A percentile compares a stretch with the other conserved stretches of the same genome.
These are phyloP conservation scores for Phytophthora idaei DNA, from an alignment of 352 stramenopile genomes.

Conservation along the genomic window DNA sequence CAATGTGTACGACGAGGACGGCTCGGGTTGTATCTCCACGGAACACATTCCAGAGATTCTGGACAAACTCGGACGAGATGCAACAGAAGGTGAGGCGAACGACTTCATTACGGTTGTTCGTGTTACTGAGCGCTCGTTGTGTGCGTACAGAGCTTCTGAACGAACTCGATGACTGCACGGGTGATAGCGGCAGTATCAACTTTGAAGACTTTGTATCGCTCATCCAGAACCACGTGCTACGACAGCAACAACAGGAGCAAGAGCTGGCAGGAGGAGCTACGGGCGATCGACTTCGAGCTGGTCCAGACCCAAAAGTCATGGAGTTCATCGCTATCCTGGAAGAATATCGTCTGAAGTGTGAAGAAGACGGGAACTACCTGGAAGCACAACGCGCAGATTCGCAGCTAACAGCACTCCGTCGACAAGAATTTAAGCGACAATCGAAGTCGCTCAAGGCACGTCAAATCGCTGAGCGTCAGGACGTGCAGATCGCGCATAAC, in stretches of 20 bases:
- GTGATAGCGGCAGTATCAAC: constrained; percentile 55
- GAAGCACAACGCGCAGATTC: constrained; percentile 90
- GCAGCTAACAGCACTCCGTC: constrained; percentile 87
- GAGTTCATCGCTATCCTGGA: constrained; percentile 95
- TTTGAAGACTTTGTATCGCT: constrained; percentile 77
- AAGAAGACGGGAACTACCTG: constrained; percentile 94
- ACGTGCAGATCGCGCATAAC: constrained; percentile 95
- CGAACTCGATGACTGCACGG: constrained; percentile 63
- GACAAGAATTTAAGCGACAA: constrained; percentile 93
- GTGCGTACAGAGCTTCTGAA: constrained; percentile 60
- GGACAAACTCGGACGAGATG: constrained; percentile 71
- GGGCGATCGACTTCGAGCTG: constrained; percentile 54
- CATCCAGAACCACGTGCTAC: constrained; percentile 44
- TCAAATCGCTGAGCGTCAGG: constrained; percentile 91
- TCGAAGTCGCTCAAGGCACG: constrained; percentile 91
- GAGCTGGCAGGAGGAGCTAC: constrained; percentile 39
- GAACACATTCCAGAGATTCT: constrained; percentile 77
- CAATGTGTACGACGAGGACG: constrained; percentile 75
- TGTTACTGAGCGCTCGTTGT: background rate
- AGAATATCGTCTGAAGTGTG: constrained; percentile 94
- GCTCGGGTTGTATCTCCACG: constrained; percentile 60
- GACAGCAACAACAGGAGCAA: constrained; percentile 44
- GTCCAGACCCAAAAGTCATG: constrained; percentile 90
- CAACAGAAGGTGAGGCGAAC: constrained; percentile 58
- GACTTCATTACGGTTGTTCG: background rate